Conservation (phyloP, 2,329 filamentous ascomycete species). For the Colletotrichum echinochloae region DNA sequence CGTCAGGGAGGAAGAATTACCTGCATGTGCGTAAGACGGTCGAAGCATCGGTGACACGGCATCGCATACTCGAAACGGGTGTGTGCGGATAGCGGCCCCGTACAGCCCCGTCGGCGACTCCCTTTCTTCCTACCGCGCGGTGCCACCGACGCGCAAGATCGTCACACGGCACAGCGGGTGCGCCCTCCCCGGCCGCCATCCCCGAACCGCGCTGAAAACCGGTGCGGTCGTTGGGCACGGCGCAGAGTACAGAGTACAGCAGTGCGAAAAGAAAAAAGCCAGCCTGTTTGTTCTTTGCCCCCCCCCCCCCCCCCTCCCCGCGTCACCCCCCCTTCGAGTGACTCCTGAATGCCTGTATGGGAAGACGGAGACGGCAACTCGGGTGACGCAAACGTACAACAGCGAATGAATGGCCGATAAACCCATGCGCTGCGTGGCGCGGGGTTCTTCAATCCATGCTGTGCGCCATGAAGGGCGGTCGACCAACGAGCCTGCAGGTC, state of each 20-base stretch:
- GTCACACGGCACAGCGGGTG: constrained; percentile 24
- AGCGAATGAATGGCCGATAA: constrained; percentile 8
- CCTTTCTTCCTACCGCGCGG: constrained; percentile 12
- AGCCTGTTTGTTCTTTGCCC: background rate
- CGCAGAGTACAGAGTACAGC: background rate
- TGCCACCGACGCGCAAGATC: constrained; percentile 17
- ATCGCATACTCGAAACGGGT: constrained; percentile 39
- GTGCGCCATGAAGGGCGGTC: constrained; percentile 30
- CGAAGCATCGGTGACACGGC: constrained; percentile 25
- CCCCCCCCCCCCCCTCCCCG: background rate
- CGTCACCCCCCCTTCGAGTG: background rate
- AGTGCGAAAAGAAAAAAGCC: background rate
- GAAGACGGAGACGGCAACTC: constrained; percentile 14
- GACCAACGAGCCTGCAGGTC: constrained; percentile 20
- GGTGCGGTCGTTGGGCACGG: background rate
- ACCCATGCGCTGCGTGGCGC: constrained; percentile 14
- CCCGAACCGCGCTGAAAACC: constrained; percentile 6
- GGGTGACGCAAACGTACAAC: constrained; percentile 11
- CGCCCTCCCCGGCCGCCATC: background rate
- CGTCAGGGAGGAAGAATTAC: background rate
- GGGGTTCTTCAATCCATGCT: background rate
- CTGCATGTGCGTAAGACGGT: background rate
- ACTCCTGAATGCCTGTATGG: constrained; percentile 3
- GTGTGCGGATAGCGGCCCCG: constrained; percentile 8
- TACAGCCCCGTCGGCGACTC: constrained; percentile 18